A percentile compares a stretch with the other conserved stretches of the same genome.
phyloP scores from a whole-genome alignment of 306 rosid genomes.

The Pueraria montana region DNA sequence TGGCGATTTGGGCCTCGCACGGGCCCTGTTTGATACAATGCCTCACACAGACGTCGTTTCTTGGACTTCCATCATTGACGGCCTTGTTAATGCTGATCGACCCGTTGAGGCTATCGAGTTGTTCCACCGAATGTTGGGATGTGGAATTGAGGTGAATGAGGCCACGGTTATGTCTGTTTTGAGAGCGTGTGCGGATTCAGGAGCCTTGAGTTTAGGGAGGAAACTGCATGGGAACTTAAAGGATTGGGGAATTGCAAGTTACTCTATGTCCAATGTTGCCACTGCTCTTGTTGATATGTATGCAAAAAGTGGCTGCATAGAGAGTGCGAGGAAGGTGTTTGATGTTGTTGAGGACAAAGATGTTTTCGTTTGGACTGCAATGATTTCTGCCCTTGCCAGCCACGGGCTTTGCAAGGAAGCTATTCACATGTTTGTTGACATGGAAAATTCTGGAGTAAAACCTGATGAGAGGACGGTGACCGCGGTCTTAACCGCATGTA shows the following conservation, averaged over 20 bases:
- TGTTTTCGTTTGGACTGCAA: constrained; percentile 68
- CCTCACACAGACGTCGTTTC: constrained; percentile 64
- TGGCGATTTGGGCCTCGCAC: constrained; percentile 50
- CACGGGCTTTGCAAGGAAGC: constrained; percentile 67
- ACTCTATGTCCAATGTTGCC: constrained; percentile 40
- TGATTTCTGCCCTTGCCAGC: constrained; percentile 67
- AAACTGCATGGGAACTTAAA: constrained; percentile 56
- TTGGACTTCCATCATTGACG: constrained; percentile 64
- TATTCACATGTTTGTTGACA: constrained; percentile 52
- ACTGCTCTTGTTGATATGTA: constrained; percentile 73
- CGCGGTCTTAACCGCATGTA: constrained; percentile 58
- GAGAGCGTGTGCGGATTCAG: constrained; percentile 61
- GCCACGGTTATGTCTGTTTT: constrained; percentile 56
- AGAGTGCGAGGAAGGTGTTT: constrained; percentile 57
- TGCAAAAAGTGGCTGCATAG: constrained; percentile 63
- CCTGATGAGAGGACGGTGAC: constrained; percentile 68
- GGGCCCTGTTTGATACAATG: constrained; percentile 61
- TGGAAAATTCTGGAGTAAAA: constrained; percentile 46
- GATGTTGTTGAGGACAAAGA: constrained; percentile 46
- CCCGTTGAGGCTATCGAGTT: constrained; percentile 53
- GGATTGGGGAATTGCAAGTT: constrained; percentile 4
- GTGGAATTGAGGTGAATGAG: constrained; percentile 54
- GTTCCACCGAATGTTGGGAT: constrained; percentile 57
- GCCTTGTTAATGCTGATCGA: constrained; percentile 49
- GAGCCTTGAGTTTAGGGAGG: constrained; percentile 60